Evolutionary conservation across 106 monocot species (phyloP), one percentile per base, ranked within the genome.

Genomic region (Dactylorhiza incarnata): DNA sequence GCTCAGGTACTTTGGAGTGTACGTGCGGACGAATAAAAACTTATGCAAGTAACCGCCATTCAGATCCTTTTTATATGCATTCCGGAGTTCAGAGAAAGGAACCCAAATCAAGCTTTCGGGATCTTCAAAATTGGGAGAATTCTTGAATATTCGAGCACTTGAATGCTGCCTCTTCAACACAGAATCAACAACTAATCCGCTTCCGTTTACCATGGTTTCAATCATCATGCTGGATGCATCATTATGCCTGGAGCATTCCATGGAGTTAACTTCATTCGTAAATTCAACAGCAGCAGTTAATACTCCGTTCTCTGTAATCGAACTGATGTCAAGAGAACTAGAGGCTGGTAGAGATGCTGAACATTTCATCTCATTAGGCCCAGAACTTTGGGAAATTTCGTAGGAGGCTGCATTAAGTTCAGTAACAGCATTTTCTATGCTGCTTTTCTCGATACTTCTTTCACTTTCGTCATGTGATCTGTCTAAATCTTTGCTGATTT

Each of bases 51-150:
- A 82, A 71, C 88, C 94, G 62, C 69, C 73, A 75, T 71, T 73
- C 16, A 86, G 85, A 49, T 89, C 89, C 37, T 80, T 89, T 73
- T 80, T 84, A 48, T 81, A 89, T 49, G 73, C 78, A 46, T 76
- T 82, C 13, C 74, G 75, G 24, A 88, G 72, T 61, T 91, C 85
- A 65, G 82, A 49, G 65, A 86, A 84, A 20, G 89, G 73, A 45
- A 58, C 55, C 97, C 97, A 99, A 26, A 99, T 80, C 91, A 89
- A 91, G 17, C 68, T 76, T 25, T 90, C 78, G 24, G 74, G 55
- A 44, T 78, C 82, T 67, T 81, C 73, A 24, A 49, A 49, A 15
- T 71, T 78, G 29, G n/a, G 17, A 15, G 75, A 76, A 65, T 79
- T 74, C 49, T 81, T 44, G 29, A 51, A 63, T 23, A 78, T 15